Conservation (phyloP, 352 stramenopile species). For the Phytophthora aleatoria region DNA sequence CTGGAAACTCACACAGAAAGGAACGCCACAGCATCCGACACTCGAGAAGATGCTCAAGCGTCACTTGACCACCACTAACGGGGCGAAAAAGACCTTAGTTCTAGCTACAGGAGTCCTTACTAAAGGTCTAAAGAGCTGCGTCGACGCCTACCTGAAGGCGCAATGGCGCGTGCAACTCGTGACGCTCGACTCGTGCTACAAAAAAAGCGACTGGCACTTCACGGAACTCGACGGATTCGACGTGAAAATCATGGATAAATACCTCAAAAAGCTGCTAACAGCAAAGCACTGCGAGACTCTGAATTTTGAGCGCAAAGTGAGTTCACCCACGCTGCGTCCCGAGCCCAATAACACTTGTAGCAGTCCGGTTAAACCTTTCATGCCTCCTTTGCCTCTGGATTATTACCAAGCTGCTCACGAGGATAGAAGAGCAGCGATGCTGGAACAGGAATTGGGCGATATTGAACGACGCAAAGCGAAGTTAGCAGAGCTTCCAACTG, state of each 20-base stretch:
- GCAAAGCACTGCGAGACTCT: background rate
- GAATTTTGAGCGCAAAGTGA: slow-evolving; percentile 20
- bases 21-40: slow-evolving; percentile 28
- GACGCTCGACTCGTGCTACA: slow-evolving; percentile 18
- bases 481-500: slow-evolving; percentile 16
- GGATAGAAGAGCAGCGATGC: slow-evolving; percentile 17
- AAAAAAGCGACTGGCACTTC: slow-evolving; percentile 15
- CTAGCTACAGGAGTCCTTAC: slow-evolving; percentile 20
- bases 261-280: slow-evolving; percentile 28
- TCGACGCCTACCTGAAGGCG: slow-evolving; percentile 27
- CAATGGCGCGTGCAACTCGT: slow-evolving; percentile 33
- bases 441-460: slow-evolving; percentile 22
- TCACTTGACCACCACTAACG: slow-evolving; percentile 3
- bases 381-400: background rate
- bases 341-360: slow-evolving; percentile 13
- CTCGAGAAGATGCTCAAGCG: slow-evolving; percentile 36
- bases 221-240: slow-evolving; percentile 8
- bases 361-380: slow-evolving; percentile 14
- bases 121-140: slow-evolving; percentile 16
- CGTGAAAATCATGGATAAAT: slow-evolving; percentile 24
- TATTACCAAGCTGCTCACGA: slow-evolving; percentile 18
- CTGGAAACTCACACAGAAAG: slow-evolving; percentile 37
- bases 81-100: slow-evolving; percentile 18
- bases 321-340: slow-evolving; percentile 13
- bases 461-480: slow-evolving; percentile 18